A percentile compares a stretch with the other conserved stretches of the same genome.
Evolutionary conservation across 2,329 filamentous ascomycete species (phyloP).

Genomic region (Monosporascus sp.): DNA sequence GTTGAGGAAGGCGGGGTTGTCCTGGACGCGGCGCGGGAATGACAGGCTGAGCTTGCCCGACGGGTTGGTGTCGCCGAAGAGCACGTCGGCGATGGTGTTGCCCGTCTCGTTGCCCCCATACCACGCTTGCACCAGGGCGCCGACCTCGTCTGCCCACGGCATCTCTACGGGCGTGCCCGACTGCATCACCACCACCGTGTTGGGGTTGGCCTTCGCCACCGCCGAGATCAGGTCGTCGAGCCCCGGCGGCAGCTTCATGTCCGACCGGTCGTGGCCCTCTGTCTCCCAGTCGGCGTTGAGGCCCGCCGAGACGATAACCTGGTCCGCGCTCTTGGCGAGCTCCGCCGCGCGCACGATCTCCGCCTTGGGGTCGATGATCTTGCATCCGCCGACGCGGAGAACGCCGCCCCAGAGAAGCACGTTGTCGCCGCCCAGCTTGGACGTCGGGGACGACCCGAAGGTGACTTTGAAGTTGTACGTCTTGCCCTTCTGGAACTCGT

Average conservation of each 20-base stretch:
- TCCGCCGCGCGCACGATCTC: constrained; percentile 63
- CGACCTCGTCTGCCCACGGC: constrained; percentile 58
- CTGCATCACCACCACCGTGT: constrained; percentile 69
- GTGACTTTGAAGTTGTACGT: constrained; percentile 56
- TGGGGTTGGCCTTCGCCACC: constrained; percentile 62
- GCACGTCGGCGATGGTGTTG: constrained; percentile 72
- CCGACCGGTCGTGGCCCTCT: constrained; percentile 72
- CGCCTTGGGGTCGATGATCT: constrained; percentile 50
- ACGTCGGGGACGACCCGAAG: constrained; percentile 55
- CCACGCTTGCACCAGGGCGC: constrained; percentile 70
- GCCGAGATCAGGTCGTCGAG: constrained; percentile 66
- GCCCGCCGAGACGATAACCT: constrained; percentile 73
- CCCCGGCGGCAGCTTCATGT: constrained; percentile 70
- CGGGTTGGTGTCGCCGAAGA: constrained; percentile 71
- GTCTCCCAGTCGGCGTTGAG: constrained; percentile 80
- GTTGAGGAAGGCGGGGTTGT: constrained; percentile 74
- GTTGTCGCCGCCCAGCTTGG: constrained; percentile 45
- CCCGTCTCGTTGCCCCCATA: constrained; percentile 85
- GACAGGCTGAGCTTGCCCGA: constrained; percentile 70
- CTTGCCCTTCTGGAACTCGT: constrained; percentile 54
- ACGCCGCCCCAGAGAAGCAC: constrained; percentile 54
- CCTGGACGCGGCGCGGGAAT: constrained; percentile 63
- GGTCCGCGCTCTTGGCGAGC: constrained; percentile 65
- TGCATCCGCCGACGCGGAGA: constrained; percentile 57
- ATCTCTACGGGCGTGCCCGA: constrained; percentile 71